Evolutionary conservation across 139 green algal genomes (phyloP).

Genomic region (Astrephomene gubernaculifera): DNA sequence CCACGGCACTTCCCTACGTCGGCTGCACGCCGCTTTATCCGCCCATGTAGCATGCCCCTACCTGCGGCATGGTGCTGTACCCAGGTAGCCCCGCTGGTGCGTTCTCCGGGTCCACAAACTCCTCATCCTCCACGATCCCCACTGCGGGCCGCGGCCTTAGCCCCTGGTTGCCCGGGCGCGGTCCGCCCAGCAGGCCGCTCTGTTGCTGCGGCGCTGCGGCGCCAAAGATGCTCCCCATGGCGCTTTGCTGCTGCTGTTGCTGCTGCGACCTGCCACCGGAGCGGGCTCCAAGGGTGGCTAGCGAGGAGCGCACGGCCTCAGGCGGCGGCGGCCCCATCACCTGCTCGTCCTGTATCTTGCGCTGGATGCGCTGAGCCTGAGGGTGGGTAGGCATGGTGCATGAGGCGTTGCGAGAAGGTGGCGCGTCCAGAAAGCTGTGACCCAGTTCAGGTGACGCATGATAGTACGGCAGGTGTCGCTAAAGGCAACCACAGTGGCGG

Average conservation of each 20-base stretch:
- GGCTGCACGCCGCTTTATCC: too few species aligned
- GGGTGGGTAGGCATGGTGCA: background rate
- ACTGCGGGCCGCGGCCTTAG: background rate
- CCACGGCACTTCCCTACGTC: too few species aligned
- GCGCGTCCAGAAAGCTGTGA: background rate
- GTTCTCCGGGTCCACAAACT: background rate
- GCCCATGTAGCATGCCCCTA: too few species aligned
- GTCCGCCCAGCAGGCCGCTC: background rate
- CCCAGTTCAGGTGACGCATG: too few species aligned
- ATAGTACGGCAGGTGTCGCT: too few species aligned
- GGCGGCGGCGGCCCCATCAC: conserved; percentile 23
- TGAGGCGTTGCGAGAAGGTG: background rate
- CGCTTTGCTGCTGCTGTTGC: conserved; percentile 1
- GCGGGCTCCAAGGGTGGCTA: background rate
- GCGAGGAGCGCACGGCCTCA: conserved; percentile 44
- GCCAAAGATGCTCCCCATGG: background rate
- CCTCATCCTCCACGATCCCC: conserved; percentile 37
- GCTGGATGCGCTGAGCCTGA: conserved; percentile 79
- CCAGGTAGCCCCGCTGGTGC: background rate
- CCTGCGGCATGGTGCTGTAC: conserved; percentile 49
- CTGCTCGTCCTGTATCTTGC: conserved; percentile 67
- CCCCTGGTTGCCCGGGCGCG: background rate
- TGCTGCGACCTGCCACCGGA: background rate
- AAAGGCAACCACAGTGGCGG: too few species aligned
- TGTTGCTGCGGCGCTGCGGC: background rate